These are phyloP conservation scores for Lippia alba DNA, from an alignment of 305 asterid species.

Conservation along the genomic window DNA sequence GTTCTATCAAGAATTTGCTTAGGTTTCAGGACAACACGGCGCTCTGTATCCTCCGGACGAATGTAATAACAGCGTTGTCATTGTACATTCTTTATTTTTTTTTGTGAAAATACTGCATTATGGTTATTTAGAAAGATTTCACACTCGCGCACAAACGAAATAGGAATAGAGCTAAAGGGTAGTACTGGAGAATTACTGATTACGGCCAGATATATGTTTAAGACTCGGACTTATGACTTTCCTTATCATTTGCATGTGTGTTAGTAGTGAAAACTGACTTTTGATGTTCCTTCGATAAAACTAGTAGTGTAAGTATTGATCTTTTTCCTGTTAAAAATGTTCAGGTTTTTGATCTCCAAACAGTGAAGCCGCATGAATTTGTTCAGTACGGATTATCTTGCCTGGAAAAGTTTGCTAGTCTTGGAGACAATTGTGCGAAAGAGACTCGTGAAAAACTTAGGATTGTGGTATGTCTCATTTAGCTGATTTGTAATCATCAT, in stretches of 20 bases:
- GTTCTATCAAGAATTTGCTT: neutral
- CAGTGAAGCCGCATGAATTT: slow-evolving; percentile 89
- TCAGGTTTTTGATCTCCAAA: slow-evolving; percentile 87
- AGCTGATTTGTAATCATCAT: slow-evolving; percentile 19
- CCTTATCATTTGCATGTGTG: slow-evolving; percentile 9
- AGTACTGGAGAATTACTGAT: neutral
- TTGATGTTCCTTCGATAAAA: neutral
- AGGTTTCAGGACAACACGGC: neutral
- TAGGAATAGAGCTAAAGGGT: neutral
- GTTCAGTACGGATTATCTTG: slow-evolving; percentile 82
- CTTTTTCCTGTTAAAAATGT: slow-evolving; percentile 35
- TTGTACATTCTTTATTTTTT: neutral
- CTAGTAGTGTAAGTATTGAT: slow-evolving; percentile 28
- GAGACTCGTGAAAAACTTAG: slow-evolving; percentile 71
- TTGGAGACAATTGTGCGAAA: slow-evolving; percentile 80
- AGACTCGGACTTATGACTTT: slow-evolving; percentile 15
- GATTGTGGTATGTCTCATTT: slow-evolving; percentile 48
- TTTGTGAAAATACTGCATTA: neutral
- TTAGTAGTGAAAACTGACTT: neutral
- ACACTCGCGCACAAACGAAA: neutral
- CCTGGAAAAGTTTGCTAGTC: slow-evolving; percentile 80
- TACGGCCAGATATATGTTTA: neutral
- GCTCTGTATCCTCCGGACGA: neutral
- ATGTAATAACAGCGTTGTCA: neutral
- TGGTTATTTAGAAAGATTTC: neutral